Base-by-base conservation (phyloP, 2,329 filamentous ascomycete genomes). In the Pestalotiopsis sp. region DNA sequence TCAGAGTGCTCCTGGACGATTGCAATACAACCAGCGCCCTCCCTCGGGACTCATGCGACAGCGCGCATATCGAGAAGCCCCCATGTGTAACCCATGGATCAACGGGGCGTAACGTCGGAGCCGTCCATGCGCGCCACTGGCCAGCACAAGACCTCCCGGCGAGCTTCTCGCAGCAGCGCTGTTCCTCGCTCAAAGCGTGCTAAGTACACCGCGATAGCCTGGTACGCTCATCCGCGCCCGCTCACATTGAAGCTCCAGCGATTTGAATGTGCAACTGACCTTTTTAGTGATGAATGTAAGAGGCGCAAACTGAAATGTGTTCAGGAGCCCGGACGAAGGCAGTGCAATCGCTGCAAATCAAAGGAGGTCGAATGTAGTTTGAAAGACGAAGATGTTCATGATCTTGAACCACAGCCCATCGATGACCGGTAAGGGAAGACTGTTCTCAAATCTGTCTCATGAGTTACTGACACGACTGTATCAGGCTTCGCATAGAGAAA, bases 141-240 rank as follows among this genome's bases (percentile, higher is more conserved):
- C 17, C 45, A n/a, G 45, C 45, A 52, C 17, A 52, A 52, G 17
- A 52, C 45, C 45, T 52, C 45, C 17, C 14, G 45, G 45, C 45
- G 45, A 11, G n/a, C 23, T 31, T 61, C 59, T 5, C 27, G 59
- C 38, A 14, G 17, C 39, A 39, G n/a, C 27, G 38, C 62, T 49
- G 45, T 14, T 23, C 27, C 45, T 25, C 65, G 65, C 38, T 41
- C 65, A n/a, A 67, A 67, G 36, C 31, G 65, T 12, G 65, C 65
- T 4, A 67, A 67, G 31, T 67, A 67, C 23, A 36, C 65, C 4
- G 38, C 65, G 11, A 38, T 38, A n/a, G 65, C 65, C 23, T 67
- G 65, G 65, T 67, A 52, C 17, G 52, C 49, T n/a, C 36, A n/a
- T 20, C 59, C 59, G 7, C 14, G 20, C 17, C 9, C 20, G 38